These are phyloP conservation scores for Sanghuangporus baumii DNA, from an alignment of 1,284 basidiomycete species.

Conservation along the genomic window DNA sequence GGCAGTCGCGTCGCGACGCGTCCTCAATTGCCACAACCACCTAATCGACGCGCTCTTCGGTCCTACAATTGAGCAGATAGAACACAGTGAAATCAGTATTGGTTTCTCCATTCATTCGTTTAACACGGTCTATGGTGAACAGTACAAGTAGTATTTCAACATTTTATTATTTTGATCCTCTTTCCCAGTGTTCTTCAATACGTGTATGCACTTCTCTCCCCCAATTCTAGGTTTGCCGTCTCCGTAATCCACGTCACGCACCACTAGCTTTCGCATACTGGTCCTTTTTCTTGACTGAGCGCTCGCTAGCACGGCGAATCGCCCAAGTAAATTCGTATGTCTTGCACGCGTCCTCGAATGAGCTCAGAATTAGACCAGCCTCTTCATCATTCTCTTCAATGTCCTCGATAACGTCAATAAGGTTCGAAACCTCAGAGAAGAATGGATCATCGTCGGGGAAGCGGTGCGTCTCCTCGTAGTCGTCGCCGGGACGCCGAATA, in stretches of 20 bases:
- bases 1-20: slow-evolving; percentile 1
- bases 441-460: slow-evolving; percentile 89
- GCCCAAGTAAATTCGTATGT: slow-evolving; percentile 89
- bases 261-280: slow-evolving; percentile 8
- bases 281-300: slow-evolving; percentile 26
- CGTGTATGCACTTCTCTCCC: not conserved
- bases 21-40: not conserved
- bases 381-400: slow-evolving; percentile 64
- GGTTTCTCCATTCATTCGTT: not conserved
- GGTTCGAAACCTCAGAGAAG: slow-evolving; percentile 85
- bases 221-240: not conserved
- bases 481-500: slow-evolving; percentile 80
- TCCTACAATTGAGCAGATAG: not conserved
- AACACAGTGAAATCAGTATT: not conserved
- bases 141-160: not conserved
- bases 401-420: slow-evolving; percentile 80
- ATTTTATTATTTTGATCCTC: not conserved
- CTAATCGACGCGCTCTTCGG: not conserved
- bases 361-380: slow-evolving; percentile 62
- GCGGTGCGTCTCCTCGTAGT: slow-evolving; percentile 70
- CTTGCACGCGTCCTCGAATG: slow-evolving; percentile 80
- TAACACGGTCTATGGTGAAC: not conserved
- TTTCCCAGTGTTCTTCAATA: not conserved
- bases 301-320: slow-evolving; percentile 73
- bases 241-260: not conserved